Evolutionary conservation across 306 rosid genomes (phyloP).

Genomic region (Benincasa hispida): DNA sequence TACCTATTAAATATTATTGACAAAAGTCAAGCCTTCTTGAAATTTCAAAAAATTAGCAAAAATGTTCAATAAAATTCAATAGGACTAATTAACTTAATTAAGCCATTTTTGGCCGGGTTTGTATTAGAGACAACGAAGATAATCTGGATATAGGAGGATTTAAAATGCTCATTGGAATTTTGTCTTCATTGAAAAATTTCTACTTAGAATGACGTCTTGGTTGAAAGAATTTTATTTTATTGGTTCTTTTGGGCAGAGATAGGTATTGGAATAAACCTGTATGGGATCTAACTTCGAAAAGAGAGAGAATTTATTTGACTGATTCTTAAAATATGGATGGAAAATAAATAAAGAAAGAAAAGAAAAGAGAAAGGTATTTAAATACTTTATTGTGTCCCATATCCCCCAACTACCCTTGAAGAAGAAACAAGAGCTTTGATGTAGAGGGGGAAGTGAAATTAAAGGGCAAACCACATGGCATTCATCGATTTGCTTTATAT

Average conservation of each 20-base stretch:
- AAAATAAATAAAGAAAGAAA: background rate
- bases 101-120: background rate
- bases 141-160: background rate
- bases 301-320: background rate
- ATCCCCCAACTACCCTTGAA: conserved; percentile 3
- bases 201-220: background rate
- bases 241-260: background rate
- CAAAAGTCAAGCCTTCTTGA: background rate
- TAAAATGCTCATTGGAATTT: background rate
- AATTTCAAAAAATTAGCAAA: background rate
- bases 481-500: background rate
- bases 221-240: background rate
- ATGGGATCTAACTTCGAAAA: background rate
- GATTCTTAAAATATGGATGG: background rate
- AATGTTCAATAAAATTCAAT: background rate
- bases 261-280: background rate
- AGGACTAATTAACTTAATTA: background rate
- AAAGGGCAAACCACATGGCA: background rate
- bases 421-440: background rate
- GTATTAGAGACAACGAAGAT: background rate
- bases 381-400: background rate
- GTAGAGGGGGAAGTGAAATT: background rate
- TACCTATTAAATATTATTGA: background rate
- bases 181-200: background rate
- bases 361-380: background rate